Base-by-base conservation (phyloP, 768 basidiomycete genomes). In the Leccinum uliginosum region DNA sequence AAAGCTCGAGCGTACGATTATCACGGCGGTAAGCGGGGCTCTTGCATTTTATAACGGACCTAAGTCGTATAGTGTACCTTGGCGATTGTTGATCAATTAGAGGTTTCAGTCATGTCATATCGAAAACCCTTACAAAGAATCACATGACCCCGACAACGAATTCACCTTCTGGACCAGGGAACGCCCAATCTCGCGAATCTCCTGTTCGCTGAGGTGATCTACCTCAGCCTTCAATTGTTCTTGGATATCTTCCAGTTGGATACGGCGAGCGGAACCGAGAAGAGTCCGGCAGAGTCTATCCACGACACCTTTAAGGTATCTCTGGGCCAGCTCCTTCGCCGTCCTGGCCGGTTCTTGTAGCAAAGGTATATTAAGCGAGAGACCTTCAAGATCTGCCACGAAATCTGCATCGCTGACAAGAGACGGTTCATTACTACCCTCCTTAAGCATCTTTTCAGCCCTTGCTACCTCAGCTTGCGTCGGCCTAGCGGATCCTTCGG, bases 361-460 rank as follows among this genome's bases (percentile, higher is more conserved):
- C n/a, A 50, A 23, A 12, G 67, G 64, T n/a, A 51, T 50, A 27
- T 59, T 57, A 3, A 32, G 40, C 1, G 27, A 59, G 34, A 62
- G 45, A 17, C 32, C 21, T 23, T 66, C 66, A 11, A 69, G 62
- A 48, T 70, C 65, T 4, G 62, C 30, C 15, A 69, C 34, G 43
- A 70, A 69, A 23, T 65, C 61, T 2, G 57, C 45, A 43, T 69
- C 68, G 26, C 3, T 56, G 3, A 66, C 38, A 21, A 63, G 68
- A 38, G 64, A 62, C 19, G 57, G 12, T 26, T 68, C 64, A 1
- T 56, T 61, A 4, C 46, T 19, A 11, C 67, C 64, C 2, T 69
- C 68, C 56, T 45, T 69, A 4, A 69, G 51, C 59, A 70, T 49
- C 45, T 49, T 58, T 0, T 69, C 66, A 3, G 65, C 67, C 6